Evolutionary conservation across 2,329 filamentous ascomycete species (phyloP), one percentile per base, ranked within the genome.

Genomic region (Tolypocladium capitatum): DNA sequence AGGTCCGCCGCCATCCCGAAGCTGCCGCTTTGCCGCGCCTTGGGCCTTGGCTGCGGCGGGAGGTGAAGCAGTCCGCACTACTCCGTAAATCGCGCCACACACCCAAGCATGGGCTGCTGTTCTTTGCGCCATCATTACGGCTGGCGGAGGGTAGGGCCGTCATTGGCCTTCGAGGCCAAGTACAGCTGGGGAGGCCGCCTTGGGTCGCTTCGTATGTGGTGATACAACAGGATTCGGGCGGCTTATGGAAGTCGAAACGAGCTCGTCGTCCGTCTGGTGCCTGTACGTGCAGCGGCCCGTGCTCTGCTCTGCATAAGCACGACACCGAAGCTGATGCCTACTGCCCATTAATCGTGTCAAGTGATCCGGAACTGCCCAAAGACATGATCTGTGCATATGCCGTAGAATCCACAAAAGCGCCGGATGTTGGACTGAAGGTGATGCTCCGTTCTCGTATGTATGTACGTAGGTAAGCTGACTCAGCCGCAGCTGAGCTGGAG

Each of bases 391-490:
- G n/a, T 41, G 28, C 38, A 41, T 41, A 2, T 9, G 5, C n/a
- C 14, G 4, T 41, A 24, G 16, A n/a, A n/a, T n/a, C 38, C 38
- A 28, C 38, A n/a, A 24, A 8, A 41, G 24, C 10, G 21, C 16
- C 38, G 38, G 16, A 18, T 28, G 18, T 41, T 28, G 24, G 24
- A n/a, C n/a, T n/a, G n/a, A n/a, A n/a, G n/a, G n/a, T n/a, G n/a
- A n/a, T n/a, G n/a, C n/a, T n/a, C n/a, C 38, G 4, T n/a, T 2
- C 24, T 4, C 28, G n/a, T n/a, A 2, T 24, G 18, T 24, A 5
- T 13, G 20, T 10, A 28, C 9, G 21, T 10, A 34, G 35, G 34
- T 48, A 41, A 48, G 47, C 47, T 48, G 47, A 48, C 45, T 48
- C 47, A 48, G 47, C 47, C 47, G 47, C 47, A 48, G 38, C 42